phyloP scores from a whole-genome alignment of 768 basidiomycete genomes.

The Boletus edulis region DNA sequence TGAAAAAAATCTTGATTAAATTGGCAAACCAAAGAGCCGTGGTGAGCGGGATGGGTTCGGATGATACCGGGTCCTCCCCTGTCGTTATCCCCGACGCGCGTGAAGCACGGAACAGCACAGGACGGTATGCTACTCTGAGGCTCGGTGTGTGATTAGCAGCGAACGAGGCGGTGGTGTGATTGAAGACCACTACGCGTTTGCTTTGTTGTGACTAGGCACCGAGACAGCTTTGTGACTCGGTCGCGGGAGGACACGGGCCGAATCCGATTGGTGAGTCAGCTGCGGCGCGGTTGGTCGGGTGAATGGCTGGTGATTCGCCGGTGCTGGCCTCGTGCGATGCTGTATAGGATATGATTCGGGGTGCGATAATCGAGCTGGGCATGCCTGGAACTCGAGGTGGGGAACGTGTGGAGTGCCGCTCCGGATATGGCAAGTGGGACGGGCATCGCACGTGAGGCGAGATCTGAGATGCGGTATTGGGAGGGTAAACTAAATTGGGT shows the following conservation, averaged over 20 bases:
- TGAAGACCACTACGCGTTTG: background rate
- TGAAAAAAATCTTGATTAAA: too few species aligned
- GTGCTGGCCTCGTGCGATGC: constrained; percentile 3
- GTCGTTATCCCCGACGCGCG: constrained; percentile 1
- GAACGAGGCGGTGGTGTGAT: background rate
- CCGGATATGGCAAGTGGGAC: constrained; percentile 15
- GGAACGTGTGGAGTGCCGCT: constrained; percentile 27
- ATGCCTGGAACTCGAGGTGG: constrained; percentile 30
- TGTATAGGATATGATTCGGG: constrained; percentile 14
- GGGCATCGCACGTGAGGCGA: constrained; percentile 23
- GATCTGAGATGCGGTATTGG: constrained; percentile 30
- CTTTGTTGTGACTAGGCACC: too few species aligned
- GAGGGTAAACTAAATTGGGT: constrained; percentile 13
- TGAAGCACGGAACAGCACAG: constrained; percentile 13
- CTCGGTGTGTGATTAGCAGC: constrained; percentile 17
- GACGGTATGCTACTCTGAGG: background rate
- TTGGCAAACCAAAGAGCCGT: constrained; percentile 6
- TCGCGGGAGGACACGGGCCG: constrained; percentile 8
- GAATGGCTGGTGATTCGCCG: background rate
- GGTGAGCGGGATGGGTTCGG: background rate
- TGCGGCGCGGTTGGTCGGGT: background rate
- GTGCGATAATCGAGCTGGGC: constrained; percentile 31
- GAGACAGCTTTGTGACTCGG: background rate
- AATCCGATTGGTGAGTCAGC: constrained; percentile 14
- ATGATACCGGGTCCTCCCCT: background rate